Evolutionary conservation across 805 yeast species (phyloP).

Genomic region (Sungouiella thailandica): DNA sequence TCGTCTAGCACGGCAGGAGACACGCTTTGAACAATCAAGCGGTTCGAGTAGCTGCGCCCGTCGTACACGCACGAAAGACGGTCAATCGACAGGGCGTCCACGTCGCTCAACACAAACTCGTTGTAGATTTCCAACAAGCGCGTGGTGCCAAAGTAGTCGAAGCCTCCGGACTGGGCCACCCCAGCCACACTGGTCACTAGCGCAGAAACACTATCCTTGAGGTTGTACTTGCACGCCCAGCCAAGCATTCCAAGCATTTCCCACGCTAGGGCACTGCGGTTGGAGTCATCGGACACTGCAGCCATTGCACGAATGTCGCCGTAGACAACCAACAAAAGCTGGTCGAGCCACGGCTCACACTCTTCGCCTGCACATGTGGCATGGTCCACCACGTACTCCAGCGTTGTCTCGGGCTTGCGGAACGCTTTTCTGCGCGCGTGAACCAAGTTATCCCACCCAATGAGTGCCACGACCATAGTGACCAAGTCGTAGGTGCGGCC

Average conservation of each 20-base stretch:
- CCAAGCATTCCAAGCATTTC: conserved; percentile 52
- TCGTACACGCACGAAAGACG: conserved; percentile 25
- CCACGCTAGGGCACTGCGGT: conserved; percentile 70
- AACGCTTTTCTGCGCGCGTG: conserved; percentile 64
- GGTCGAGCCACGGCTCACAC: conserved; percentile 79
- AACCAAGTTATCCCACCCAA: conserved; percentile 83
- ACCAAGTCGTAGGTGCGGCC: conserved; percentile 57
- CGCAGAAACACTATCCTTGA: conserved; percentile 33
- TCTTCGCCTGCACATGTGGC: conserved; percentile 20
- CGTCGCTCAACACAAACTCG: conserved; percentile 34
- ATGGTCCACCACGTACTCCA: conserved; percentile 17
- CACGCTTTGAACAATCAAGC: conserved; percentile 24
- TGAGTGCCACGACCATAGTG: conserved; percentile 56
- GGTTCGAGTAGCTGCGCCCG: conserved; percentile 23
- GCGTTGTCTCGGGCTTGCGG: conserved; percentile 13
- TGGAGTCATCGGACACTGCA: conserved; percentile 20
- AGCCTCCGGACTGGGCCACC: conserved; percentile 47
- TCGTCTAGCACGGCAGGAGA: conserved; percentile 14
- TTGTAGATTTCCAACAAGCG: conserved; percentile 46
- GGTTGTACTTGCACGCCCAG: conserved; percentile 36
- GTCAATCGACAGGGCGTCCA: conserved; percentile 28
- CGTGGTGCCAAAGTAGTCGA: conserved; percentile 55
- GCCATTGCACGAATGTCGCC: conserved; percentile 46
- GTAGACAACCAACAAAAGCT: conserved; percentile 62
- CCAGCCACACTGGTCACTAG: conserved; percentile 46